phyloP scores from a whole-genome alignment of 805 yeast species.

The Candida arabinofermentans region DNA sequence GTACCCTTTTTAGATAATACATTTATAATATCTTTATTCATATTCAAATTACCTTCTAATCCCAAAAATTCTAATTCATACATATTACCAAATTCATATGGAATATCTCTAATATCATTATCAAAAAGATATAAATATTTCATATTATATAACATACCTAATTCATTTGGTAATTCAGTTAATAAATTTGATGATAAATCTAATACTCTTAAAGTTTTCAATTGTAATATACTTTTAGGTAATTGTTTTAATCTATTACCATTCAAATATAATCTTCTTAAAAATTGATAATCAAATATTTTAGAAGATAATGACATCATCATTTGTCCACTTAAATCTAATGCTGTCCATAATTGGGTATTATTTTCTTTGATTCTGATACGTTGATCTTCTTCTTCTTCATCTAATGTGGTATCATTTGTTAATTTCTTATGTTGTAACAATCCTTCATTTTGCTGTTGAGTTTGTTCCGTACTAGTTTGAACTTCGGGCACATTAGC shows the following conservation, averaged over 20 bases:
- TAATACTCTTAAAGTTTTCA: conserved; percentile 71
- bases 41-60: conserved; percentile 80
- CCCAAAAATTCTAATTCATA: conserved; percentile 85
- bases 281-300: conserved; percentile 74
- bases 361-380: conserved; percentile 55
- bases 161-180: conserved; percentile 70
- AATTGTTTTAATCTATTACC: conserved; percentile 72
- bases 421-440: conserved; percentile 34
- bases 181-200: conserved; percentile 81
- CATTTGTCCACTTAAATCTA: conserved; percentile 90
- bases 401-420: conserved; percentile 37
- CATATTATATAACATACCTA: conserved; percentile 78
- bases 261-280: conserved; percentile 81
- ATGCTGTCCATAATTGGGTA: conserved; percentile 89
- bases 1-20: conserved; percentile 80
- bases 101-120: conserved; percentile 71
- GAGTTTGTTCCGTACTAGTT: conserved; percentile 20
- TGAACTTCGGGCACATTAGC: conserved; percentile 30
- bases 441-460: conserved; percentile 33
- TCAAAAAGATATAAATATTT: conserved; percentile 84
- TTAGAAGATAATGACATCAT: conserved; percentile 65
- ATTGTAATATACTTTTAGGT: conserved; percentile 64
- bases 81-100: conserved; percentile 80
- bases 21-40: conserved; percentile 60
- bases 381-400: conserved; percentile 65